Evolutionary conservation across 1,284 basidiomycete genomes (phyloP).

Genomic region (Cerioporus squamosus): DNA sequence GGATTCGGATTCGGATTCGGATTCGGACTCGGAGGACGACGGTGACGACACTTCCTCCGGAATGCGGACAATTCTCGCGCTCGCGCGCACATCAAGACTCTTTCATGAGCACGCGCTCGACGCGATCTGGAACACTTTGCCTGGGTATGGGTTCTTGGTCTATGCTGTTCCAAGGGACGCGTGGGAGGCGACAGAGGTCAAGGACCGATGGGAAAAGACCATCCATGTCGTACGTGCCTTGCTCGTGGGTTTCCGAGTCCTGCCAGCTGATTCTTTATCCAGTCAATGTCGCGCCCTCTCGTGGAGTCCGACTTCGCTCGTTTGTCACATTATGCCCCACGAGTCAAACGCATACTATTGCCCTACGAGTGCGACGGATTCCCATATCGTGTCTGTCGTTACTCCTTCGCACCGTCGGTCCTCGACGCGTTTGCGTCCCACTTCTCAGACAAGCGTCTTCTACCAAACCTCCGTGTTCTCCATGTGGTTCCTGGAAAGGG

Average conservation of each 20-base stretch:
- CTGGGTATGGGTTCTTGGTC: not conserved
- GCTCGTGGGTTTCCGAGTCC: not conserved
- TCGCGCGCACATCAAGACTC: slow-evolving; percentile 5
- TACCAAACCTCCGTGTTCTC: not conserved
- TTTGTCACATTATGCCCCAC: not conserved
- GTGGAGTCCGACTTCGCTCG: not conserved
- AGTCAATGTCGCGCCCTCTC: not conserved
- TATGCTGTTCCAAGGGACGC: slow-evolving; percentile 5
- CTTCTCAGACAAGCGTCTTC: not conserved
- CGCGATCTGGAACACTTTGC: slow-evolving; percentile 9
- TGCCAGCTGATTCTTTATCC: not conserved
- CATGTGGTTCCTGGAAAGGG: not conserved
- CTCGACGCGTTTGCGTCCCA: not conserved
- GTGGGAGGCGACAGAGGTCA: not conserved
- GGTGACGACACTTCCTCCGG: not conserved
- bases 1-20: not conserved
- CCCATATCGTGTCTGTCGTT: not conserved
- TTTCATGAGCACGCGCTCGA: slow-evolving; percentile 11
- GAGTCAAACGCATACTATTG: not conserved
- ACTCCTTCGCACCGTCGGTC: not conserved
- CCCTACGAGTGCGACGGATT: not conserved
- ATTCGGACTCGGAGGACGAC: not conserved
- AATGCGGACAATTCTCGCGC: not conserved
- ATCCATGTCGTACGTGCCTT: not conserved
- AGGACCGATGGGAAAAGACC: too few species aligned